Evolutionary conservation across 371 early-diverging fungal genomes (phyloP), one percentile per base, ranked within the genome.

Genomic region (Mortierella sp.): DNA sequence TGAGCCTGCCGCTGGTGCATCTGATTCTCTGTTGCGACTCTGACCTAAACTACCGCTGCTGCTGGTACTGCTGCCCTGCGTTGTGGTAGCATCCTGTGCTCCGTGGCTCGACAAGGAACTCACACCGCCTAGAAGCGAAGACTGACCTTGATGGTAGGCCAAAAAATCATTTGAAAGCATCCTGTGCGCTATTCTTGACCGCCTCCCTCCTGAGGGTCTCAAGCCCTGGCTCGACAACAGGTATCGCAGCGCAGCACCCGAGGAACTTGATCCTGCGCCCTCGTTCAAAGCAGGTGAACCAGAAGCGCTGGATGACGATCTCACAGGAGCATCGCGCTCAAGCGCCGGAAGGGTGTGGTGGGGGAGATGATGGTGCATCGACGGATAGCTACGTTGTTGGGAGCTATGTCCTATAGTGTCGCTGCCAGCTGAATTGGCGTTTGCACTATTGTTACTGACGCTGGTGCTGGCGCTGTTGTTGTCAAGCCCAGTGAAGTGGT

Each of bases 201-300:
- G 70, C 34, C 64, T 56, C 1, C 54, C 51, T 30, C 56, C 48
- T 3, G 24, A 24, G 14, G 55, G 55, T 6, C 54, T 34, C 27
- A 46, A 51, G 5, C 57, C 70, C 6, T 56, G 61, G 30, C 44
- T 69, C 31, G 70, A 43, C 23, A 69, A 19, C 19, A 69, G 44
- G 51, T 61, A 69, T 41, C 70, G 49, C 53, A 69, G 47, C 14
- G 69, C 63, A 43, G 64, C 30, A 7, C 64, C 64, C 15, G 71
- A 64, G 43, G 71, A 59, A 50, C 50, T 30, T 3, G 50, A 15
- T 27, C 44, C 26, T 2, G 55, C 11, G 7, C 27, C 50, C 15
- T 62, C 64, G 43, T 41, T 52, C 14, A 39, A 19, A 28, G 17
- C 27, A 24, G 54, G 42, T 6, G 54, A 58, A 43, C 39, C 59